These are phyloP conservation scores for Cenchrus fungigraminus DNA, from an alignment of 176 grass and related monocot species.

Conservation along the genomic window DNA sequence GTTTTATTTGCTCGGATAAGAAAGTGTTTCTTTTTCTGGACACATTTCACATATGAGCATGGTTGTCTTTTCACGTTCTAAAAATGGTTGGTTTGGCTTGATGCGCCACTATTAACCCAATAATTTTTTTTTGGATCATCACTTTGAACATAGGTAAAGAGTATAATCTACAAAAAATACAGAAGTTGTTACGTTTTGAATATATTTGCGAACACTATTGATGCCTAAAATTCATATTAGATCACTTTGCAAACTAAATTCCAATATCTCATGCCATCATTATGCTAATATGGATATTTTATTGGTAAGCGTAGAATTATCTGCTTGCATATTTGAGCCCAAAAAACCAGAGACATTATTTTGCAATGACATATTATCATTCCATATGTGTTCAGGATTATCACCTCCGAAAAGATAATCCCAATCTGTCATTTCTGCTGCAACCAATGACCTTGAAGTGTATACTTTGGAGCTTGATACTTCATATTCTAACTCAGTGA, in stretches of 20 bases:
- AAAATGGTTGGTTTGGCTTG: background rate
- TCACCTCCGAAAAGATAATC: constrained; percentile 34
- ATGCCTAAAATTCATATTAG: background rate
- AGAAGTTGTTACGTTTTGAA: background rate
- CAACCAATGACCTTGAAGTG: constrained; percentile 14
- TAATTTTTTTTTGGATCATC: background rate
- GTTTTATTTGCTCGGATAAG: background rate
- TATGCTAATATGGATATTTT: background rate
- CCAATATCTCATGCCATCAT: background rate
- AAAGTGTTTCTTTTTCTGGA: background rate
- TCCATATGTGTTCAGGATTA: background rate
- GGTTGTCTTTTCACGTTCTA: background rate
- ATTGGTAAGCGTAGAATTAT: background rate
- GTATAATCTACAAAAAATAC: background rate
- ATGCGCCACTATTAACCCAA: background rate
- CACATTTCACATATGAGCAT: background rate
- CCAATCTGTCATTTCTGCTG: constrained; percentile 31
- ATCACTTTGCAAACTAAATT: background rate
- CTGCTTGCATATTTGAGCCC: background rate
- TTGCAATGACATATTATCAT: background rate
- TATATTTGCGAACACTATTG: background rate
- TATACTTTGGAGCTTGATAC: constrained; percentile 1
- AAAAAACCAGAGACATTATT: background rate
- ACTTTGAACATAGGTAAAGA: background rate
- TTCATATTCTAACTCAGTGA: constrained; percentile 5